phyloP scores from a whole-genome alignment of 192 early-diverging fungal genomes.

The Backusella tarrabulga region DNA sequence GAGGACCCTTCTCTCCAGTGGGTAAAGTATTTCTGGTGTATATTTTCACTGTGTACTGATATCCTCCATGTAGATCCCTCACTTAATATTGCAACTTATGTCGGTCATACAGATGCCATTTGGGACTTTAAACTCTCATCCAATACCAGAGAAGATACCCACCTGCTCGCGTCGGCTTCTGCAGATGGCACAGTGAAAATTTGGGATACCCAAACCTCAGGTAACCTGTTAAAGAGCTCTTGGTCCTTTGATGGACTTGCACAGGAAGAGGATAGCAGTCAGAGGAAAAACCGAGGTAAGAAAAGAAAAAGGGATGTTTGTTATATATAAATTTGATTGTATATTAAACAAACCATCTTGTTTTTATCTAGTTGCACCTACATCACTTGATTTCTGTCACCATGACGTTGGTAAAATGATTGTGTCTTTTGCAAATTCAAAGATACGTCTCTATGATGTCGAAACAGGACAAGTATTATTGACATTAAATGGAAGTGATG shows the following conservation, averaged over 20 bases:
- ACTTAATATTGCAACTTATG: conserved; percentile 56
- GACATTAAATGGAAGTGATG: conserved; percentile 49
- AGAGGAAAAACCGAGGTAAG: conserved; percentile 1
- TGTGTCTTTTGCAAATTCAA: conserved; percentile 62
- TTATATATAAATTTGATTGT: not conserved
- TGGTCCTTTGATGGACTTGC: conserved; percentile 43
- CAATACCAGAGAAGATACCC: conserved; percentile 38
- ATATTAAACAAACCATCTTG: not conserved
- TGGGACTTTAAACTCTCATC: conserved; percentile 80
- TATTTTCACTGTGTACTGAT: not conserved
- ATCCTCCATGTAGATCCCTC: conserved; percentile 39
- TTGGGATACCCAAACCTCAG: conserved; percentile 62
- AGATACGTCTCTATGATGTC: conserved; percentile 72
- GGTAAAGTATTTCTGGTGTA: conserved; percentile 29
- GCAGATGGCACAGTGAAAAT: conserved; percentile 81
- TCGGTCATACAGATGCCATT: conserved; percentile 83
- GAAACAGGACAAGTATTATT: conserved; percentile 65
- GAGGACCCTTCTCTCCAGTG: conserved; percentile 54
- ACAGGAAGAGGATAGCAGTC: not conserved
- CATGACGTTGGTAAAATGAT: conserved; percentile 57
- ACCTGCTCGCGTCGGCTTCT: conserved; percentile 70
- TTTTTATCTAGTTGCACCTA: conserved; percentile 46
- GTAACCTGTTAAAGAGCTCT: conserved; percentile 47
- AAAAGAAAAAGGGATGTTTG: not conserved
- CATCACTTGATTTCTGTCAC: conserved; percentile 66